These are phyloP conservation scores for Beauveria sp. DNA, from an alignment of 2,329 filamentous ascomycete species.

Conservation along the genomic window DNA sequence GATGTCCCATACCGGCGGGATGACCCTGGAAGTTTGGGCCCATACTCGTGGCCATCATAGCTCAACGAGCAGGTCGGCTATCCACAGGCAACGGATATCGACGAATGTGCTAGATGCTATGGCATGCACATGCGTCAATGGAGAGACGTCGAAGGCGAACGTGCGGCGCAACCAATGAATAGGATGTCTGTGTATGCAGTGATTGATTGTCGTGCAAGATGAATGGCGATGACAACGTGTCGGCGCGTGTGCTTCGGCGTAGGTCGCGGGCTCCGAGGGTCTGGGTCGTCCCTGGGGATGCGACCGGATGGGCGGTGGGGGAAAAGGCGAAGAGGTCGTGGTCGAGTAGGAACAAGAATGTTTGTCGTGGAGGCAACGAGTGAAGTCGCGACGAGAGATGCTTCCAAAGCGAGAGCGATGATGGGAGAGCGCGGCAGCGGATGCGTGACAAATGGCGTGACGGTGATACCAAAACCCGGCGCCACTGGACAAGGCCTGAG, in stretches of 20 bases:
- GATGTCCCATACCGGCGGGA: conserved; percentile 64
- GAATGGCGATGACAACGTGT: background rate
- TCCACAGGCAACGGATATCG: conserved; percentile 55
- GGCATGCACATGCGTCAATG: conserved; percentile 36
- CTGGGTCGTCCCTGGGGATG: conserved; percentile 14
- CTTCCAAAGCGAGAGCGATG: conserved; percentile 12
- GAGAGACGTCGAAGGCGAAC: background rate
- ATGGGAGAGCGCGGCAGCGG: conserved; percentile 9
- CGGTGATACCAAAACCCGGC: conserved; percentile 6
- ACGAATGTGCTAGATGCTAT: conserved; percentile 38
- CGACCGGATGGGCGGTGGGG: background rate
- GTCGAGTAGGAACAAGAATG: background rate
- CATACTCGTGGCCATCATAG: conserved; percentile 65
- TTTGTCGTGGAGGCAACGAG: background rate
- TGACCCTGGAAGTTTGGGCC: conserved; percentile 58
- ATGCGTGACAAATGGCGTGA: conserved; percentile 11
- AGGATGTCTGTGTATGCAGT: background rate
- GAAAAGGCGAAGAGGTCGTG: background rate
- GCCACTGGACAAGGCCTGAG: conserved; percentile 4
- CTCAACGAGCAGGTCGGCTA: conserved; percentile 35
- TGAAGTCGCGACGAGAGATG: background rate
- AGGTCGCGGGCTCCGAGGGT: conserved; percentile 4
- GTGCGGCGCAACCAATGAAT: background rate
- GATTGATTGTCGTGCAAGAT: background rate
- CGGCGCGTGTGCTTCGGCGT: conserved; percentile 3